Evolutionary conservation across 2,329 filamentous ascomycete species (phyloP), one percentile per base, ranked within the genome.

Genomic region (Gremmenia infestans): DNA sequence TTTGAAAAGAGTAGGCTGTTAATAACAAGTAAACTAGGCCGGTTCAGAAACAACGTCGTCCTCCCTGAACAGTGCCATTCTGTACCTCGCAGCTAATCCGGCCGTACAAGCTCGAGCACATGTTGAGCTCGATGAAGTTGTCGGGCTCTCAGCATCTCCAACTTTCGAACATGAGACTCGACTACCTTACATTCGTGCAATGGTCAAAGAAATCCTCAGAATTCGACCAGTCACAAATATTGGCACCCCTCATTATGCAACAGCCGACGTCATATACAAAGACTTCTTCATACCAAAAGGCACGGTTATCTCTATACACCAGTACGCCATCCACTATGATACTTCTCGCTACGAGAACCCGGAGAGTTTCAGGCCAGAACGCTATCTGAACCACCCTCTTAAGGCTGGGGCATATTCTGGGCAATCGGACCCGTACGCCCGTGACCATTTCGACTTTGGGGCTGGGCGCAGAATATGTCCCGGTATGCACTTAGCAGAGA

Each of bases 241-340:
- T 1, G 77, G 76, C 4, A 77, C 83, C 36, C 81, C 80, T 2
- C 81, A 84, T 65, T 74, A 70, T 45, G 72, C 79, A n/a, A 71
- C 76, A 2, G 67, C 75, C 50, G 81, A 83, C 49, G 81, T 83
- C 52, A 70, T 75, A 12, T 84, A 83, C 63, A 72, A 78, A 36
- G 80, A 76, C 48, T 77, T 79, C 64, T 67, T 70, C n/a, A 74
- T 81, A 32, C 78, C 79, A 6, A 59, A 72, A 55, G 72, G 70
- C 5, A 65, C 72, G 0, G 69, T 66, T 2, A 55, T 77, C 40
- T 65, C 55, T 32, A 55, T 59, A 71, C 74, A 74, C 49, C 62
- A 66, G 8, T 75, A 73, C 73, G 71, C 70, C 6, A 72, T 63
- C 8, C 58, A 60, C 25, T 43, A 55, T 39, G 61, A 80, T 57